Conservation (phyloP, 495 filamentous ascomycete genomes). For the Hyphodiscus hymeniophilus region DNA sequence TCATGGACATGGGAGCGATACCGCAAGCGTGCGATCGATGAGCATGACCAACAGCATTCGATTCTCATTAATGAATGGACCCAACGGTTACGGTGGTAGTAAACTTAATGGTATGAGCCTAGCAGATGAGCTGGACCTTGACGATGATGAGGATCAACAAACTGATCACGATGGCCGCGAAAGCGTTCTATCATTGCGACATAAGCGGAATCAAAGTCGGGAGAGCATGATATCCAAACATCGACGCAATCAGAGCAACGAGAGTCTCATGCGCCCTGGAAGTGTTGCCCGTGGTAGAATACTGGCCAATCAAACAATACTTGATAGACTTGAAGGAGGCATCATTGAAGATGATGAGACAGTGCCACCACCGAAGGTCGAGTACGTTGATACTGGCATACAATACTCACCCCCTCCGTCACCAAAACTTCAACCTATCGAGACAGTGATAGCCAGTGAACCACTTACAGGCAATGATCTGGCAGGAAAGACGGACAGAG, state of each 20-base stretch:
- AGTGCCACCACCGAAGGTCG: slow-evolving; percentile 13
- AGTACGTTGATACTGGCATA: slow-evolving; percentile 65
- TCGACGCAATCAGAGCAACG: slow-evolving; percentile 37
- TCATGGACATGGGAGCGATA: slow-evolving; percentile 56
- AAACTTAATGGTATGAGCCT: slow-evolving; percentile 65
- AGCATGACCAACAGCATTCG: slow-evolving; percentile 68
- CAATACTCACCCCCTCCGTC: slow-evolving; percentile 80
- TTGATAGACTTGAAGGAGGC: slow-evolving; percentile 40
- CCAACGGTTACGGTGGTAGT: slow-evolving; percentile 36
- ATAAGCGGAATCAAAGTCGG: slow-evolving; percentile 33
- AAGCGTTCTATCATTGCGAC: slow-evolving; percentile 36
- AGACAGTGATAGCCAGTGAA: slow-evolving; percentile 21
- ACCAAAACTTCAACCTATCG: slow-evolving; percentile 39
- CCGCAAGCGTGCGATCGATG: slow-evolving; percentile 65
- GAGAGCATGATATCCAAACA: slow-evolving; percentile 39
- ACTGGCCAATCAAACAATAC: slow-evolving; percentile 36
- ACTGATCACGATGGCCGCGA: slow-evolving; percentile 46
- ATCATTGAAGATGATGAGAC: slow-evolving; percentile 38
- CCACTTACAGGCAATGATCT: slow-evolving; percentile 33
- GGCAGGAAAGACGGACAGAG: slow-evolving; percentile 26
- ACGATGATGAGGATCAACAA: slow-evolving; percentile 56
- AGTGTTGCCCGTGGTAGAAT: slow-evolving; percentile 40
- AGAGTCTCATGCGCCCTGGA: slow-evolving; percentile 40
- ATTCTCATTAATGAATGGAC: slow-evolving; percentile 53
- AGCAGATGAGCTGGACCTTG: slow-evolving; percentile 84